Base-by-base conservation (phyloP, 208 protist species). In the Wallacemonas sp. region DNA sequence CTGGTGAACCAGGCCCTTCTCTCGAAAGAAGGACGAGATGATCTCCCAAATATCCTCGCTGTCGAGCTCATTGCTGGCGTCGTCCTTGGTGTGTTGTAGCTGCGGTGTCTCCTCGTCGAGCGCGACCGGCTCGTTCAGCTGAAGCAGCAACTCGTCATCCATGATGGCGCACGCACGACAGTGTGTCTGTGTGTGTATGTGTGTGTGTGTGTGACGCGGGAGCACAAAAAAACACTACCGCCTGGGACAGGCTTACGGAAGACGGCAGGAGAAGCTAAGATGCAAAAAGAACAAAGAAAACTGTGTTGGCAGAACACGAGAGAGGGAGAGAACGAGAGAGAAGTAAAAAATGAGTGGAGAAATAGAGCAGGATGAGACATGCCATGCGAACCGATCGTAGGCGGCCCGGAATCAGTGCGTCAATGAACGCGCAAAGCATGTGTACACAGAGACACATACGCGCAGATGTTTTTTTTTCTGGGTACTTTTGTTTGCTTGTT, bases 1-100 rank as follows among this genome's bases (percentile, higher is more conserved):
- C 86, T 99, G 99, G 65, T 97, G 92, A 29, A 99, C 98, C 5
- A 99, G 91, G 18, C 97, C 97, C 78, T 99, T 99, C 65, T 98
- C 87, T 12, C 97, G 79, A 68, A 99, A 99, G 71, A 98, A 99
- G n/a, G 97, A 89, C 3, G 76, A 90, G 63, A 99, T 99, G 50
- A 99, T 89, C 45, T 88, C 74, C 98, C 98, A 99, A 38, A 96
- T 90, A 63, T 99, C 97, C 62, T 99, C 94, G 63, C 79, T 89
- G 70, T 94, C 84, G 38, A 94, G 79, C 28, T 92, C 84, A n/a
- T 83, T 84, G 48, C 64, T 81, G 14, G 41, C 26, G 48, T 65
- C 52, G 22, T 78, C 61, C 38, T 61, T 46, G 12, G 31, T 22
- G 14, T 31, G 26, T 22, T 36, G 49, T 28, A 12, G 49, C 49